Evolutionary conservation across 331 rosid species (phyloP).

Genomic region (Ulmus americana): DNA sequence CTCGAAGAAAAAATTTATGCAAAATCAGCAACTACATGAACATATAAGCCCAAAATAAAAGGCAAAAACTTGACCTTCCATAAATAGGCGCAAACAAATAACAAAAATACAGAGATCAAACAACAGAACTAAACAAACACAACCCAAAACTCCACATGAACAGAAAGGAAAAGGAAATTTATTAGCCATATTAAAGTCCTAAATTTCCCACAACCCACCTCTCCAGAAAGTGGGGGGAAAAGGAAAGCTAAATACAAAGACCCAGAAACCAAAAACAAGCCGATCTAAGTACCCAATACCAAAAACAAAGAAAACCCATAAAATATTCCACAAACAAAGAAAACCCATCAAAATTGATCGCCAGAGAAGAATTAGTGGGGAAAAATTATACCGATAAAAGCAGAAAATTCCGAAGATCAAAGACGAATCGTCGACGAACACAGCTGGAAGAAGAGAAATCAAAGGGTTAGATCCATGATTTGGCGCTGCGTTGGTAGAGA

Average conservation of each 20-base stretch:
- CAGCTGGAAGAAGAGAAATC: constrained; percentile 18
- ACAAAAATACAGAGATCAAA: constrained; percentile 19
- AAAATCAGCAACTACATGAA: constrained; percentile 8
- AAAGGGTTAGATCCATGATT: constrained; percentile 43
- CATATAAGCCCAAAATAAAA: neutral
- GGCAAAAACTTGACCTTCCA: constrained; percentile 1
- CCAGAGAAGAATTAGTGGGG: constrained; percentile 3
- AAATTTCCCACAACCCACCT: constrained; percentile 10
- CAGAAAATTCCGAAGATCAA: constrained; percentile 24
- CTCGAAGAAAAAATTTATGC: neutral
- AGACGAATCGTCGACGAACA: constrained; percentile 13
- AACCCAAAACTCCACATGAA: constrained; percentile 10
- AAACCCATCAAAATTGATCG: neutral
- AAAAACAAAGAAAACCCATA: constrained; percentile 9
- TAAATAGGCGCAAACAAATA: constrained; percentile 5
- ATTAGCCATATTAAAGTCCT: constrained; percentile 22
- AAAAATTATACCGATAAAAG: constrained; percentile 31
- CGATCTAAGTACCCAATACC: constrained; percentile 21
- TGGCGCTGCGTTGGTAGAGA: constrained; percentile 4
- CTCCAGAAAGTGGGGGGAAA: constrained; percentile 19
- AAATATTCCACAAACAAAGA: constrained; percentile 15
- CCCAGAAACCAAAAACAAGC: constrained; percentile 11
- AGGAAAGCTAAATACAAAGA: constrained; percentile 13
- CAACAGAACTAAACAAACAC: constrained; percentile 11
- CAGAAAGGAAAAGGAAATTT: constrained; percentile 12